A percentile compares a stretch with the other conserved stretches of the same genome.
These are phyloP conservation scores for Aspergillus pseudonomiae DNA, from an alignment of 2,329 filamentous ascomycete genomes.

Conservation along the genomic window DNA sequence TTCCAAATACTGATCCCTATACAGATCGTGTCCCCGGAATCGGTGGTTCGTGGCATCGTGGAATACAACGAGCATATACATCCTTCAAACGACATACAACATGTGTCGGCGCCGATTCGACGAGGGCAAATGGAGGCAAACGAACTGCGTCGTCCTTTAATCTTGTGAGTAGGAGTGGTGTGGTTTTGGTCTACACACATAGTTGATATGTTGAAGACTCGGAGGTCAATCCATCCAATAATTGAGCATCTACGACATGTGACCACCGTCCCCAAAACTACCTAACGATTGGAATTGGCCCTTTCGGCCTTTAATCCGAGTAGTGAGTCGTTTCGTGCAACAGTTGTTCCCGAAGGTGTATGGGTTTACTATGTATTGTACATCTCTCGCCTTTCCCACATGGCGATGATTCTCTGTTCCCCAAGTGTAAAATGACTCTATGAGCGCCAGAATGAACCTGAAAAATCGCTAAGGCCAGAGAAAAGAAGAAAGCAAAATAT, in stretches of 20 bases:
- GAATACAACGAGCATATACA: conserved; percentile 1
- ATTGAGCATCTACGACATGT: neutral
- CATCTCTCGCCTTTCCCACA: neutral
- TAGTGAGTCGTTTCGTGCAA: neutral
- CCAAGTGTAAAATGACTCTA: neutral
- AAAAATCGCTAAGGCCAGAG: neutral
- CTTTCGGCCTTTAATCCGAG: neutral
- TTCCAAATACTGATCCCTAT: conserved; percentile 3
- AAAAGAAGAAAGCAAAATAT: neutral
- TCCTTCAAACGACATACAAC: neutral
- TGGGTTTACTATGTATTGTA: neutral
- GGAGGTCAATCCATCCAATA: neutral
- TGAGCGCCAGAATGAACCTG: neutral
- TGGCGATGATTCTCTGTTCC: neutral
- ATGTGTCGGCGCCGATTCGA: neutral
- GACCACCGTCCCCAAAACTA: neutral
- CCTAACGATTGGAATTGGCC: neutral
- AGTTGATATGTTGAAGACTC: neutral
- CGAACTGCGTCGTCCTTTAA: neutral
- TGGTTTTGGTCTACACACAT: neutral
- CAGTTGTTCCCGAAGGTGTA: neutral
- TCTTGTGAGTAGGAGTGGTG: neutral
- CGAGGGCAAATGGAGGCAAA: neutral
- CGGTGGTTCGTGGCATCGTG: neutral
- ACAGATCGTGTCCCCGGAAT: neutral